Evolutionary conservation across 2,329 filamentous ascomycete species (phyloP).

Genomic region (Berkeleyomyces rouxiae): DNA sequence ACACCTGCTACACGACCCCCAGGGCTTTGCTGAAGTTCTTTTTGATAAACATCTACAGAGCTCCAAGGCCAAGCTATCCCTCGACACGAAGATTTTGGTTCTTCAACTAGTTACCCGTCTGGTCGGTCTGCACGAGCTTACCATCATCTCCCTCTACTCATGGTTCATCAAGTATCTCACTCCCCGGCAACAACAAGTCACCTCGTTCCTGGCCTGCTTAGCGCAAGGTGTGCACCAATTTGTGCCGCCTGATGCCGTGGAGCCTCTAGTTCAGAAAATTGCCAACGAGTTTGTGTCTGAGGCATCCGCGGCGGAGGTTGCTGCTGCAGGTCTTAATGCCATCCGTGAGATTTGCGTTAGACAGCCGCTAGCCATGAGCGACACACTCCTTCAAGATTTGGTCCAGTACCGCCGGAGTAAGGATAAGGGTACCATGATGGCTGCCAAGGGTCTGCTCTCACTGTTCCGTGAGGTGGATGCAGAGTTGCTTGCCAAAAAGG

Average conservation of each 20-base stretch:
- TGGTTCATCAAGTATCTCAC: constrained; percentile 91
- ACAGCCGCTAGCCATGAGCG: constrained; percentile 90
- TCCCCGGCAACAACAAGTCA: constrained; percentile 75
- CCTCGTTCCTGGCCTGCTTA: constrained; percentile 78
- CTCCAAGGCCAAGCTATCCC: constrained; percentile 63
- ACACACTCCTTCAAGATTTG: constrained; percentile 87
- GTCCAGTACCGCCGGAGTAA: constrained; percentile 95
- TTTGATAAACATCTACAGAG: constrained; percentile 87
- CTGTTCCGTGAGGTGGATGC: constrained; percentile 85
- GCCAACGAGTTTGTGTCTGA: constrained; percentile 98
- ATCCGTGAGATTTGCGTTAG: constrained; percentile 87
- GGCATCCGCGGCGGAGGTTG: constrained; percentile 77
- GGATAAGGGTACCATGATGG: constrained; percentile 99
- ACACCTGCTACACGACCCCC: constrained; percentile 83
- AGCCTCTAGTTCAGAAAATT: constrained; percentile 85
- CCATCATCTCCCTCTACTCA: constrained; percentile 78
- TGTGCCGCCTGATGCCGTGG: constrained; percentile 80
- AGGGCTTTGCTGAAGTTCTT: constrained; percentile 77
- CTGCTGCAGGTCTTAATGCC: constrained; percentile 78
- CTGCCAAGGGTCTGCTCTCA: constrained; percentile 76
- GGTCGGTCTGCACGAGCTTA: constrained; percentile 83
- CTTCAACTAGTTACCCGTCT: constrained; percentile 81
- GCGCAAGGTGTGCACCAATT: constrained; percentile 83
- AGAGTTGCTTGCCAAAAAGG: constrained; percentile 73
- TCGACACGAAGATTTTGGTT: constrained; percentile 81